Base-by-base conservation (phyloP, 345 rosid genomes). In the Hypericum perforatum region DNA sequence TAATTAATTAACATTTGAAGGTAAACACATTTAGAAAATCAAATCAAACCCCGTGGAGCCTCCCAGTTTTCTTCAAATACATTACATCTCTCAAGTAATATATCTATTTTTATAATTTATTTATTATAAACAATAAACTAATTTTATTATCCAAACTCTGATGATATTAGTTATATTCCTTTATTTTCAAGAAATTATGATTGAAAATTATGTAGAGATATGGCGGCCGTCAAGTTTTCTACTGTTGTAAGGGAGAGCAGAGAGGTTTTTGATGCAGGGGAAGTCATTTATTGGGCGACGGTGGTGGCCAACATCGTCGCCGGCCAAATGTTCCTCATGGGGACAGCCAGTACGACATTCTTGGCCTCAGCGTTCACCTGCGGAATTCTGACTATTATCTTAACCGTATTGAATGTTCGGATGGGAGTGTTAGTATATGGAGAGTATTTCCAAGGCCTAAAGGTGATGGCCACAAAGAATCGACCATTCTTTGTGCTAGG, bases 311-410 rank as follows among this genome's bases (percentile, higher is more conserved):
- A 79, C 54, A 79, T 83, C 37, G 80, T 76, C 56, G 78, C 85
- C 16, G 87, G 98, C 96, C 98, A 92, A 77, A 56, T 92, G 2
- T 75, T 81, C 66, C 88, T 91, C 57, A 85, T 85, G 62, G 95
- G 95, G 39, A 88, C 98, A 8, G 88, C 98, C 4, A 95, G 94
- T 42, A 73, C 83, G 79, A 88, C 88, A 39, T 91, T 81, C 53
- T 43, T 91, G 64, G 88, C 98, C 43, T 76, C 88, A n/a, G 83
- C 92, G 7, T 16, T 91, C 6, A 91, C 89, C 5, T 82, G 98
- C 5, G 98, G 95, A 43, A 81, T 91, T 1, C 78, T 95, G 78
- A 82, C 83, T 92, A 88, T 96, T 41, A 90, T 95, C 49, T 63
- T 92, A 45, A 37, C 88, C 44, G 80, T 71, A 36, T 67, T 85